Evolutionary conservation across 306 rosid species (phyloP).

Genomic region (Quercus dentata): DNA sequence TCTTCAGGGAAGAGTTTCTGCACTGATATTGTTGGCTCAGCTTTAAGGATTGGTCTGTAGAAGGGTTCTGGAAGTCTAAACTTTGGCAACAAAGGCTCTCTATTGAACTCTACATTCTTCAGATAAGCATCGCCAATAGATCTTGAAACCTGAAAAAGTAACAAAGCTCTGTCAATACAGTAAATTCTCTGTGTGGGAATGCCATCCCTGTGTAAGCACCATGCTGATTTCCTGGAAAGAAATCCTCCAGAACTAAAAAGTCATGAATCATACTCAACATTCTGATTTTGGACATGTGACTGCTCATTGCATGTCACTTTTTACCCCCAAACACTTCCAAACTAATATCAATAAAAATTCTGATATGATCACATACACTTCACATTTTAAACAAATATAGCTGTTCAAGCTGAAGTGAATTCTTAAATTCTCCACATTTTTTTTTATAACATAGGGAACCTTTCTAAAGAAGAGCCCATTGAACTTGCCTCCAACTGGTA

Average conservation of each 20-base stretch:
- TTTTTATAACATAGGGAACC: no score
- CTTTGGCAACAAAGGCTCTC: slow-evolving; percentile 71
- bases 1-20: slow-evolving; percentile 66
- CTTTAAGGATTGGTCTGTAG: slow-evolving; percentile 73
- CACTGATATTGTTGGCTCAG: slow-evolving; percentile 74
- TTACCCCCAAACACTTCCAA: background rate
- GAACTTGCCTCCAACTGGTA: no score
- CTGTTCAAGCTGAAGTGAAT: background rate
- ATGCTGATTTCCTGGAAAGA: background rate
- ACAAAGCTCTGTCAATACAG: slow-evolving; percentile 7
- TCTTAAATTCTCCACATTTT: background rate
- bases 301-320: background rate
- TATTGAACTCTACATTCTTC: slow-evolving; percentile 75
- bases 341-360: background rate
- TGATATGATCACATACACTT: background rate
- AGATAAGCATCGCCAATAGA: slow-evolving; percentile 97
- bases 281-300: background rate
- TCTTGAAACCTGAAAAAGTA: slow-evolving; percentile 74
- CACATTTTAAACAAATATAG: background rate
- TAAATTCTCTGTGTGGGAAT: background rate
- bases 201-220: background rate
- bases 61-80: slow-evolving; percentile 75
- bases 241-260: background rate
- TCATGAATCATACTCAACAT: background rate
- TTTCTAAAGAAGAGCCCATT: no score